phyloP scores from a whole-genome alignment of 169 alveolate genomes.

The Plasmodium cynomolgi region DNA sequence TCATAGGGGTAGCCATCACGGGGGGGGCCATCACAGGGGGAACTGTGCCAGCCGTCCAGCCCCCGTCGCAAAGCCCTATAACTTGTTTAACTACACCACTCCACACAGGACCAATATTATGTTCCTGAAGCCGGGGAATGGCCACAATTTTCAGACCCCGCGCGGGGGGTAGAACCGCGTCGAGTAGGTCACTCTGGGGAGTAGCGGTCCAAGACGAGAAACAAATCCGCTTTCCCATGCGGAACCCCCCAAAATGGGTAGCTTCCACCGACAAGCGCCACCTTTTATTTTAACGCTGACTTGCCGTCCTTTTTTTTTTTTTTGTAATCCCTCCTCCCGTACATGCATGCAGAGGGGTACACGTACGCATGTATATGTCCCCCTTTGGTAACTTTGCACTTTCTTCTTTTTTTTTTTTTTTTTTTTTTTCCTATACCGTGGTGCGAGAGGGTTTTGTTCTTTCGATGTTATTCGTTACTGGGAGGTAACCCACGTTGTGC shows the following conservation, averaged over 20 bases:
- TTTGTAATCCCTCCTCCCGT: neutral
- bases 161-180: neutral
- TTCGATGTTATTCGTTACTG: neutral
- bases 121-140: neutral
- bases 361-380: neutral
- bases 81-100: constrained; percentile 5
- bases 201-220: neutral
- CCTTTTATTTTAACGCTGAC: neutral
- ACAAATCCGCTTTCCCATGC: neutral
- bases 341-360: neutral
- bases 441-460: neutral
- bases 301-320: neutral
- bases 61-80: constrained; percentile 5
- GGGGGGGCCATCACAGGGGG: neutral
- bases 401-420: neutral
- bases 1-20: neutral
- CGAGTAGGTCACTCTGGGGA: too few species aligned
- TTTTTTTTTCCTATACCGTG: neutral
- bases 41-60: neutral
- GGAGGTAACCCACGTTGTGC: neutral
- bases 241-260: neutral
- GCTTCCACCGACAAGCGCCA: neutral
- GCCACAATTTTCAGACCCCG: neutral
- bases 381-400: neutral
- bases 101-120: constrained; percentile 7